Evolutionary conservation across 768 basidiomycete genomes (phyloP), one percentile per base, ranked within the genome.

Genomic region (Tylopilus balloui): DNA sequence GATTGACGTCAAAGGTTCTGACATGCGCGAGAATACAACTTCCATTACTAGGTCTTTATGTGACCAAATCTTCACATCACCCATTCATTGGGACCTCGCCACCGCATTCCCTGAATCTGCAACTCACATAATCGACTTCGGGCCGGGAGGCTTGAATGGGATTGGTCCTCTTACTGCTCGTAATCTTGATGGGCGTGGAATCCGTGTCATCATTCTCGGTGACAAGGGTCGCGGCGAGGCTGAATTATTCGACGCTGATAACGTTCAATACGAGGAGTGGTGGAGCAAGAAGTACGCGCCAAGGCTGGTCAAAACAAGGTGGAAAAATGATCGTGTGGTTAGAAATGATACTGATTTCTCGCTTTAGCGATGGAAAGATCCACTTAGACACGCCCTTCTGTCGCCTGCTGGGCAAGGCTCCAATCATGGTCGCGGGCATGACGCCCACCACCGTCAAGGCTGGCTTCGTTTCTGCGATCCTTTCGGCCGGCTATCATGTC

Each of bases 341-440:
- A 1, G 6, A 19, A 45, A n/a, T 24, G 20, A 34, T 52, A 39
- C 49, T 43, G 3, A 57, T 48, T 4, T 39, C 20, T 28, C 8
- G 31, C 23, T 24, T 31, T 28, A 95, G 90, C 57, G 92, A 98
- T 69, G 96, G 96, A 29, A 84, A 80, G 53, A 73, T 98, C 45
- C 86, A 94, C 67, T 78, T 99, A 59, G 93, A 99, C 68, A 97
- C 95, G 0, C 88, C 92, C 4, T 95, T 97, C 78, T 95, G 95
- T 42, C 89, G 96, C 51, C 79, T 99, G 37, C 70, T 99, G 36
- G 92, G 92, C 59, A 99, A 98, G 72, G 84, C 96, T 3, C 96
- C 96, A 28, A 87, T 99, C 70, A 98, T 98, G 96, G 93, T 99
- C 32, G 95, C 94, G 42, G 96, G 96, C 51, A 98, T 99, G 96